Percentiles rank a stretch among this genome's conserved stretches.
These are phyloP conservation scores for Xylaria hypoxylon DNA, from an alignment of 2,329 filamentous ascomycete genomes.

Conservation along the genomic window DNA sequence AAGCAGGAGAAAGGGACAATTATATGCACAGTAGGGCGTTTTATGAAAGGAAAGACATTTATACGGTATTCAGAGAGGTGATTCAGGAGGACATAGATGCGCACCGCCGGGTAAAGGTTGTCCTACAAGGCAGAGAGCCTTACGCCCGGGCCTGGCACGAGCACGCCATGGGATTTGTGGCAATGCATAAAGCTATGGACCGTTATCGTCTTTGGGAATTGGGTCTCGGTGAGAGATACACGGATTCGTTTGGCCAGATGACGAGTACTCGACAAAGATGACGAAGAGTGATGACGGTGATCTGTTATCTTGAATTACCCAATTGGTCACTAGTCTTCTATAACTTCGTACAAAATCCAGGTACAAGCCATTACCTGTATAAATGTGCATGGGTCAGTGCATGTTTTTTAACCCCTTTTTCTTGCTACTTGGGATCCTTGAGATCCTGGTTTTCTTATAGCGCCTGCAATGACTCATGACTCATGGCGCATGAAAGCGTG, in stretches of 20 bases:
- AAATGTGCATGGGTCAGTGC: background rate
- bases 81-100: conserved; percentile 37
- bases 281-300: background rate
- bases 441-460: background rate
- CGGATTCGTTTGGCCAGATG: conserved; percentile 28
- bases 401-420: background rate
- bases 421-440: background rate
- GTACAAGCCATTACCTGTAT: background rate
- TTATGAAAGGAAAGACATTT: conserved; percentile 38
- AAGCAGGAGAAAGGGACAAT: conserved; percentile 44
- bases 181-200: conserved; percentile 36
- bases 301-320: background rate
- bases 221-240: conserved; percentile 35
- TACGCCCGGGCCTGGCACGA: conserved; percentile 44
- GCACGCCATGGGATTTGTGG: conserved; percentile 47
- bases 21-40: conserved; percentile 45
- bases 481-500: too few relatives aligned
- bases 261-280: conserved; percentile 26
- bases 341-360: background rate
- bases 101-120: conserved; percentile 37
- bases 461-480: background rate
- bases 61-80: conserved; percentile 35
- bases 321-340: background rate
- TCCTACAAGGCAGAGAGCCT: conserved; percentile 39
- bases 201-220: conserved; percentile 41